phyloP scores from a whole-genome alignment of 352 stramenopile genomes.

The Pythium phragmiticola region DNA sequence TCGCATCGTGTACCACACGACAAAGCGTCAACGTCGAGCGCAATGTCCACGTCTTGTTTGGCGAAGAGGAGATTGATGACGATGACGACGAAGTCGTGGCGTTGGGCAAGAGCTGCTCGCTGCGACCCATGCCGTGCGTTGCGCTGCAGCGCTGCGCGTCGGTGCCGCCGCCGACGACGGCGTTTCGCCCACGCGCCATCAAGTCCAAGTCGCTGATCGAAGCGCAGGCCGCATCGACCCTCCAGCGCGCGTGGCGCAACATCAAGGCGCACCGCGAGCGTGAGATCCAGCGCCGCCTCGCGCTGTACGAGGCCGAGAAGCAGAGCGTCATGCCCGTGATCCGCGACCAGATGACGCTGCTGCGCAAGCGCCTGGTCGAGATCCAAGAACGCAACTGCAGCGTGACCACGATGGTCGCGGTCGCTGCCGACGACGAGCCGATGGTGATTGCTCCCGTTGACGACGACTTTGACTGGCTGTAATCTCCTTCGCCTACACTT shows the following conservation, averaged over 20 bases:
- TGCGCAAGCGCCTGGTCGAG: constrained; percentile 28
- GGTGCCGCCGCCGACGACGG: constrained; percentile 18
- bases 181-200: constrained; percentile 12
- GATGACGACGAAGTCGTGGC: constrained; percentile 17
- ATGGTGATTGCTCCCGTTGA: neutral
- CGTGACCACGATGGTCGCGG: neutral
- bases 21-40: constrained; percentile 18
- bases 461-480: constrained; percentile 33
- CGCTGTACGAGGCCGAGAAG: constrained; percentile 23
- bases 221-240: constrained; percentile 11
- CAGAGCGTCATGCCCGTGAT: constrained; percentile 34
- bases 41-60: constrained; percentile 25
- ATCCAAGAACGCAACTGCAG: constrained; percentile 19
- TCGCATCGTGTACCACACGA: constrained; percentile 6
- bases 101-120: neutral
- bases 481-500: neutral
- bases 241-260: constrained; percentile 22
- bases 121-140: neutral
- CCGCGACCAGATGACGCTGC: constrained; percentile 29
- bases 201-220: constrained; percentile 16
- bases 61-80: constrained; percentile 25
- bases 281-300: constrained; percentile 15
- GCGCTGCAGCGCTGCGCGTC: constrained; percentile 18
- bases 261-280: constrained; percentile 8
- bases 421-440: neutral